phyloP scores from a whole-genome alignment of 2,329 filamentous ascomycete genomes.

The Xylaria sp. region DNA sequence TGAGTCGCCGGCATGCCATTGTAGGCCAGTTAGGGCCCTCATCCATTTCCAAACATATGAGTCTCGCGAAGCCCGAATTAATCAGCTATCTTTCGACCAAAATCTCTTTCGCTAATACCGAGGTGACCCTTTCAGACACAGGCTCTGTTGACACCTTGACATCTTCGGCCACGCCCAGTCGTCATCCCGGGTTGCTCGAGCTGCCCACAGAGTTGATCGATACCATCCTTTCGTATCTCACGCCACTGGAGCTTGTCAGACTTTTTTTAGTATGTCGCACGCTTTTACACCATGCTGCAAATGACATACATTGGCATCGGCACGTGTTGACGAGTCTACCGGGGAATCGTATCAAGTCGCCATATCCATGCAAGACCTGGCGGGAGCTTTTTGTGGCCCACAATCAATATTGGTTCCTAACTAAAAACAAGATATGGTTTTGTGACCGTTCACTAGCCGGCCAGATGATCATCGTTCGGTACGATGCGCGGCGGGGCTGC shows the following conservation, averaged over 20 bases:
- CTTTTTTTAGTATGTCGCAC: slow-evolving; percentile 70
- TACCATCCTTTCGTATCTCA: slow-evolving; percentile 74
- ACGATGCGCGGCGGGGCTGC: slow-evolving; percentile 75
- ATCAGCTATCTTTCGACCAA: background rate
- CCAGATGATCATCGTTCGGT: slow-evolving; percentile 80
- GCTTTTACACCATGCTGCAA: slow-evolving; percentile 68
- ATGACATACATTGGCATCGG: slow-evolving; percentile 78
- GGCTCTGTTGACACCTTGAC: slow-evolving; percentile 9
- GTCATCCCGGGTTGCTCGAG: slow-evolving; percentile 55
- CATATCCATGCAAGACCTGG: slow-evolving; percentile 72
- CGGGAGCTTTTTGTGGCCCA: slow-evolving; percentile 78
- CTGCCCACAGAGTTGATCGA: slow-evolving; percentile 82
- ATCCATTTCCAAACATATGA: background rate
- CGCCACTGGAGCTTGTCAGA: slow-evolving; percentile 70
- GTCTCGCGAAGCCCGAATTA: background rate
- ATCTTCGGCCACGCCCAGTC: slow-evolving; percentile 19
- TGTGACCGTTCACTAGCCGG: slow-evolving; percentile 78
- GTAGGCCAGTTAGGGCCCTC: background rate
- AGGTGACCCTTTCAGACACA: slow-evolving; percentile 7
- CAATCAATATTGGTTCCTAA: slow-evolving; percentile 86
- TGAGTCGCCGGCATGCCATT: slow-evolving; percentile 9
- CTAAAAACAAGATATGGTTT: slow-evolving; percentile 86
- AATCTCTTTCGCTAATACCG: slow-evolving; percentile 12
- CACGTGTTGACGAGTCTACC: slow-evolving; percentile 77
- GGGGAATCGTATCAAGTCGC: slow-evolving; percentile 60